Conservation (phyloP, 371 early-diverging fungal species). For the Mortierella sp. region DNA sequence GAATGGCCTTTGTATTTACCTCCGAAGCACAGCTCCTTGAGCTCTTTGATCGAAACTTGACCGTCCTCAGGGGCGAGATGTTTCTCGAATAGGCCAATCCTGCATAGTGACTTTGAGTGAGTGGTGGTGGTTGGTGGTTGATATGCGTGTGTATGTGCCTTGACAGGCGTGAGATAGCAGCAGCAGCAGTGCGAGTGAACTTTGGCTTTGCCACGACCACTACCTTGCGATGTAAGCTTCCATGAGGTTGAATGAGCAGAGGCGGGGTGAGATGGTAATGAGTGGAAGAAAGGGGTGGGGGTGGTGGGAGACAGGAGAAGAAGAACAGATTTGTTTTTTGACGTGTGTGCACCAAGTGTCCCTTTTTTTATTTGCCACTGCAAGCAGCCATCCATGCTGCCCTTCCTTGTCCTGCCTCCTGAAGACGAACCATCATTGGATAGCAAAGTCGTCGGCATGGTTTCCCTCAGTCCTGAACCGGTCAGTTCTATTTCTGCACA, state of each 20-base stretch:
- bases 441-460: too few species aligned
- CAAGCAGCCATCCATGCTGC: too few species aligned
- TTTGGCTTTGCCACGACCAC: not conserved
- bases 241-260: conserved; percentile 19
- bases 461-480: too few species aligned
- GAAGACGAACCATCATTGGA: conserved; percentile 1
- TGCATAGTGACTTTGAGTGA: not conserved
- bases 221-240: conserved; percentile 51
- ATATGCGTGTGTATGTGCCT: not conserved
- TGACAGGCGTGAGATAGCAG: too few species aligned
- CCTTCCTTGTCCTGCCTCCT: not conserved
- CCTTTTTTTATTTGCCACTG: not conserved
- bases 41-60: conserved; percentile 18
- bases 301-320: not conserved
- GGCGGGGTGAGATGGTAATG: not conserved
- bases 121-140: not conserved
- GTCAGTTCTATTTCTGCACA: too few species aligned
- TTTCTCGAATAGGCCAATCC: conserved; percentile 35
- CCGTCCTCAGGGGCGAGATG: conserved; percentile 21
- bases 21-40: conserved; percentile 43
- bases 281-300: not conserved
- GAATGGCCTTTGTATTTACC: conserved; percentile 7
- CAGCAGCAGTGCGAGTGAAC: too few species aligned
- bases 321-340: not conserved
- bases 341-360: not conserved